Conservation (phyloP, 139 green algal genomes). For the Haematococcus lacustris region DNA sequence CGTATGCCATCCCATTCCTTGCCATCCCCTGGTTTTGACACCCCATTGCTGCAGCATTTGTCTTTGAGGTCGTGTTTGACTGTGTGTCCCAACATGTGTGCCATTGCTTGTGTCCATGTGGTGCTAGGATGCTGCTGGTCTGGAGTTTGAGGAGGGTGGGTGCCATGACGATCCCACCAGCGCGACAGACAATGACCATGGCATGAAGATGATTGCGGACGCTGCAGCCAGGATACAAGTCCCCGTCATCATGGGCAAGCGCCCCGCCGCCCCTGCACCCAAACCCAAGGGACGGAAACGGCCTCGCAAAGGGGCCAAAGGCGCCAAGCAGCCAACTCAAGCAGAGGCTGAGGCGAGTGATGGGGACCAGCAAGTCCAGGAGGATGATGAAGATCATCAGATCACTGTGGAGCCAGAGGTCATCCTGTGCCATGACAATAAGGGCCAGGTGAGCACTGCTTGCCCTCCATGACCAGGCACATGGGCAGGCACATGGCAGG, state of each 20-base stretch:
- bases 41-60: too few relatives aligned
- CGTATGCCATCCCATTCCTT: too few relatives aligned
- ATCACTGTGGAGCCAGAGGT: background rate
- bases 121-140: too few relatives aligned
- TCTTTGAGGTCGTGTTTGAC: conserved; percentile 1
- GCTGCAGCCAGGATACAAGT: background rate
- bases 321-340: background rate
- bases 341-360: background rate
- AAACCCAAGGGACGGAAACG: background rate
- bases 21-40: too few relatives aligned
- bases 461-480: conserved; percentile 1
- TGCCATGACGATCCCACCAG: too few relatives aligned
- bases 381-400: background rate
- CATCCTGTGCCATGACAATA: background rate
- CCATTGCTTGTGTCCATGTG: background rate
- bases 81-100: background rate
- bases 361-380: background rate
- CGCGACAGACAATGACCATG: background rate
- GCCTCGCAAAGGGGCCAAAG: background rate
- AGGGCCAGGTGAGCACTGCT: background rate
- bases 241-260: background rate
- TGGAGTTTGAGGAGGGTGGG: too few relatives aligned
- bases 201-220: background rate
- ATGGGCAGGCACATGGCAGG: background rate
- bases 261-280: background rate